A percentile compares a stretch with the other conserved stretches of the same genome.
phyloP scores from a whole-genome alignment of 1,139 yeast species.

The Wickerhamomyces sp. region DNA sequence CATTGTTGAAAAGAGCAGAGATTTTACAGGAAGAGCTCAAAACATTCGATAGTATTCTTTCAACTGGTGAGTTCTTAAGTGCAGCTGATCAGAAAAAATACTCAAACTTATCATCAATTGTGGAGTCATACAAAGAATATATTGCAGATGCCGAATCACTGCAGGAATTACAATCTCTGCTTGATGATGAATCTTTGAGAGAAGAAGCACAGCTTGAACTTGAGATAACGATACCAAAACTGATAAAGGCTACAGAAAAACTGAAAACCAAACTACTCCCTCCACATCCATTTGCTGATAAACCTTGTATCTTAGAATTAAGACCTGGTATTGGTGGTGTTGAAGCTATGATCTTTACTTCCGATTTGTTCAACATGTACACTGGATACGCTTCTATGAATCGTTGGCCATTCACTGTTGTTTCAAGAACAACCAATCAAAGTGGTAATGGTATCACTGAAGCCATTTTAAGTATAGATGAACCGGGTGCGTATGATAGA shows the following conservation, averaged over 20 bases:
- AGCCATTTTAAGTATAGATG: conserved; percentile 69
- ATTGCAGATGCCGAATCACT: conserved; percentile 29
- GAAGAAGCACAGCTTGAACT: conserved; percentile 35
- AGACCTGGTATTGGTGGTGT: conserved; percentile 97
- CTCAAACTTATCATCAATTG: conserved; percentile 49
- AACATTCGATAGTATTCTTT: conserved; percentile 38
- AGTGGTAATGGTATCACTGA: conserved; percentile 68
- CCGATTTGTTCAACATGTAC: conserved; percentile 79
- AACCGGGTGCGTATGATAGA: conserved; percentile 69
- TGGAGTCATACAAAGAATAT: conserved; percentile 49
- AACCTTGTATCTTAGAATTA: conserved; percentile 74
- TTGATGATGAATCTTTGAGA: conserved; percentile 29
- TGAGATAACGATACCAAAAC: conserved; percentile 24
- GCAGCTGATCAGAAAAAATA: conserved; percentile 50
- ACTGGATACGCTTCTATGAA: conserved; percentile 58
- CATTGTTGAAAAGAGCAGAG: conserved; percentile 59
- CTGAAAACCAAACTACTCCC: conserved; percentile 65
- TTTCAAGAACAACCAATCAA: conserved; percentile 52
- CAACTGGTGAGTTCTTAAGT: conserved; percentile 45
- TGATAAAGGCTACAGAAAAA: conserved; percentile 32
- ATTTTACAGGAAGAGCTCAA: conserved; percentile 45
- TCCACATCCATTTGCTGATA: conserved; percentile 69
- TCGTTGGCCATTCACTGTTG: conserved; percentile 61
- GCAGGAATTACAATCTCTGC: conserved; percentile 34
- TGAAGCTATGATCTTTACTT: conserved; percentile 85